Conservation (phyloP, 176 grass and related monocot genomes). For the Aegilops umbellulata region DNA sequence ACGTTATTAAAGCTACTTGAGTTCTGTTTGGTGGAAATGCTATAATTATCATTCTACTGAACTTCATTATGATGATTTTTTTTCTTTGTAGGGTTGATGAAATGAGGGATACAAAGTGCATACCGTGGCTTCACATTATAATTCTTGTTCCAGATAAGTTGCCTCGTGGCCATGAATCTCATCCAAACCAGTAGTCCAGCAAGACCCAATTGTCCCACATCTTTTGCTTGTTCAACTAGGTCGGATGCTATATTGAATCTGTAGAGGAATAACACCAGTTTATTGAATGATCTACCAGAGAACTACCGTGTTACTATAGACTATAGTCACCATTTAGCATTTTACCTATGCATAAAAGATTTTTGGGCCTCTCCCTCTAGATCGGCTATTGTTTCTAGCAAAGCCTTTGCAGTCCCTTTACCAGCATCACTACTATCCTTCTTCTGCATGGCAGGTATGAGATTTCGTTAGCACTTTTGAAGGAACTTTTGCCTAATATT, state of each 20-base stretch:
- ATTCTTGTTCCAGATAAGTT: slow-evolving; percentile 94
- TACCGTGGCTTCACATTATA: slow-evolving; percentile 99
- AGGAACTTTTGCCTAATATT: not conserved
- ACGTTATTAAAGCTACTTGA: not conserved
- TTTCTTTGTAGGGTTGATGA: not conserved
- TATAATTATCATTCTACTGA: not conserved
- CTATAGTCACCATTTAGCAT: slow-evolving; percentile 9
- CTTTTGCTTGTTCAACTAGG: slow-evolving; percentile 67
- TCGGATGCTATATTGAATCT: slow-evolving; percentile 95
- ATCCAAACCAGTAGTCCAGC: slow-evolving; percentile 91
- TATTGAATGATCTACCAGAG: not conserved
- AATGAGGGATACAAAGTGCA: slow-evolving; percentile 13
- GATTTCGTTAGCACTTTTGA: not conserved
- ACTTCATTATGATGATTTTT: not conserved
- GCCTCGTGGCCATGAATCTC: slow-evolving; percentile 89
- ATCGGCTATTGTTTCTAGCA: slow-evolving; percentile 81
- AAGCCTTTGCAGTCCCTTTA: slow-evolving; percentile 70
- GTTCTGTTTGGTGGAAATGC: slow-evolving; percentile 1
- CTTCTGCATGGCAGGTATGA: not conserved
- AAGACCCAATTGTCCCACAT: slow-evolving; percentile 59
- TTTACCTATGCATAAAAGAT: slow-evolving; percentile 97
- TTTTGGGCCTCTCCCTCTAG: slow-evolving; percentile 80
- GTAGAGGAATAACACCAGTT: slow-evolving; percentile 9
- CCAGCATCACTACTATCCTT: slow-evolving; percentile 65
- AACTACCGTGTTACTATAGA: slow-evolving; percentile 13